Evolutionary conservation across 495 filamentous ascomycete genomes (phyloP).

Genomic region (Hypoxylon crocopeplum): DNA sequence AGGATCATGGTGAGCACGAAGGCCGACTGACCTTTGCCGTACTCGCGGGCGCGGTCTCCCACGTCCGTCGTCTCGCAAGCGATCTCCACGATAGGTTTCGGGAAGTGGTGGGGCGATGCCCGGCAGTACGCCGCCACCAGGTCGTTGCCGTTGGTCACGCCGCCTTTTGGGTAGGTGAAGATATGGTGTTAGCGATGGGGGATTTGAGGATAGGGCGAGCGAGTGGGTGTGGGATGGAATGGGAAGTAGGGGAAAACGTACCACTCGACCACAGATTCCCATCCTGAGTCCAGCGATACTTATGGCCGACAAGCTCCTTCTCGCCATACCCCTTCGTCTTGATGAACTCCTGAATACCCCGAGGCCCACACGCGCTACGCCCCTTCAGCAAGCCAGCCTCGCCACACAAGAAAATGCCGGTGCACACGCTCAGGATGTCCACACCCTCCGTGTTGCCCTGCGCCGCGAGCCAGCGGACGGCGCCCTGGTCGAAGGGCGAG

Average conservation of each 20-base stretch:
- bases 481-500: conserved; percentile 40
- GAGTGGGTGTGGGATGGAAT: conserved; percentile 2
- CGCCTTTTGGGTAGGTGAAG: conserved; percentile 46
- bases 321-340: conserved; percentile 52
- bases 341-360: conserved; percentile 54
- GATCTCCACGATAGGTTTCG: conserved; percentile 55
- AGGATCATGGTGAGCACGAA: conserved; percentile 42
- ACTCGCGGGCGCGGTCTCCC: conserved; percentile 53
- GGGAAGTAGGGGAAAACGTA: conserved; percentile 42
- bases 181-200: conserved; percentile 4
- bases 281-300: conserved; percentile 58
- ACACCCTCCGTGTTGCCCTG: conserved; percentile 46
- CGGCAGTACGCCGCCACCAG: conserved; percentile 63
- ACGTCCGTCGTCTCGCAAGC: conserved; percentile 58
- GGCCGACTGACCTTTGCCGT: conserved; percentile 42
- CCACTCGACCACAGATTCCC: conserved; percentile 68
- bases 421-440: conserved; percentile 63
- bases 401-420: conserved; percentile 56
- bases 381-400: conserved; percentile 59
- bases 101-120: conserved; percentile 49
- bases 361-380: conserved; percentile 57
- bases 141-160: conserved; percentile 69
- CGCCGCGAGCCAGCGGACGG: conserved; percentile 52
- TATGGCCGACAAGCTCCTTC: conserved; percentile 52
- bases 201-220: neutral